Percentiles rank a stretch among this genome's conserved stretches.
Evolutionary conservation across 2,329 filamentous ascomycete species (phyloP).

Genomic region (Blastomyces percursus): DNA sequence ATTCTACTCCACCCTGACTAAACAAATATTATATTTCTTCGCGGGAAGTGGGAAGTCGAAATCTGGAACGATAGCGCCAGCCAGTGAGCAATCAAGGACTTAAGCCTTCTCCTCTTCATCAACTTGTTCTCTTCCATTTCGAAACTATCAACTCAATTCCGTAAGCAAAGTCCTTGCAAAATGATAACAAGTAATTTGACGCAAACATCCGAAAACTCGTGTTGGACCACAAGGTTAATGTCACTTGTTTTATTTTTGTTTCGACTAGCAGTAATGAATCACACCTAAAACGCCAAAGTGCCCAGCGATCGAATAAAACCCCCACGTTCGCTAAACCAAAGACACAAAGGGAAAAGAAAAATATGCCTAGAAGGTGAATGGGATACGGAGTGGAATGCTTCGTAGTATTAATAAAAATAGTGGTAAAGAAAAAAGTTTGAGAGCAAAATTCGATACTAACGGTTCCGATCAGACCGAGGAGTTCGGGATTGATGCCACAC

Average conservation of each 20-base stretch:
- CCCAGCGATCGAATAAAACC: background rate
- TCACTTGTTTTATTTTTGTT: background rate
- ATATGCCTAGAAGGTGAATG: constrained; percentile 1
- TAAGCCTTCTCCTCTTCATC: background rate
- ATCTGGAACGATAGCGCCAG: background rate
- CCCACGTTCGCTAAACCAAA: constrained; percentile 4
- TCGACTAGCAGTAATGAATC: background rate
- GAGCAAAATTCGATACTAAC: constrained; percentile 17
- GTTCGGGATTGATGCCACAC: constrained; percentile 34
- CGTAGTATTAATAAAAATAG: constrained; percentile 9
- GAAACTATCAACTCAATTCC: background rate
- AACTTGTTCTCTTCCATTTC: background rate
- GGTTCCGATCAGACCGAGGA: constrained; percentile 25
- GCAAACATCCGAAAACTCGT: background rate
- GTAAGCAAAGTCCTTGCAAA: background rate
- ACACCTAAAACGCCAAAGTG: background rate
- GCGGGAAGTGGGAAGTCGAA: no score
- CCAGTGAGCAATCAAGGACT: background rate
- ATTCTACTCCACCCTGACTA: no score
- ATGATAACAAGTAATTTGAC: background rate
- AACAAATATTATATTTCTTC: no score
- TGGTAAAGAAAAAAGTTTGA: constrained; percentile 13
- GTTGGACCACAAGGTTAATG: background rate
- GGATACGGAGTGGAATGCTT: constrained; percentile 4
- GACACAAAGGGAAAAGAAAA: constrained; percentile 4